A percentile compares a stretch with the other conserved stretches of the same genome.
Evolutionary conservation across 192 early-diverging fungal genomes (phyloP).

Genomic region (Coemansia sp.): DNA sequence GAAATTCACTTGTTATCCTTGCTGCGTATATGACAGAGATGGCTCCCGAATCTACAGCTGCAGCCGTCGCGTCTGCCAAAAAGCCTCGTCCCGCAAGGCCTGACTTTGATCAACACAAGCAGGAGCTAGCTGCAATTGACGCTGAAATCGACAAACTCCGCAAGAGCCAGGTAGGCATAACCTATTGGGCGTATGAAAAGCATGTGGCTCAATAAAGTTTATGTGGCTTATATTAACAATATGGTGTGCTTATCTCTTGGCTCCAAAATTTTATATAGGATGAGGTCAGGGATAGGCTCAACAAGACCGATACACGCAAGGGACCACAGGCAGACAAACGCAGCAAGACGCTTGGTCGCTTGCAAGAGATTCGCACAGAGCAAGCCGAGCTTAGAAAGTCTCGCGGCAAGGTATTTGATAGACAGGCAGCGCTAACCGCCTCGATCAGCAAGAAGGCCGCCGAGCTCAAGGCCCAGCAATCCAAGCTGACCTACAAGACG

Average conservation of each 20-base stretch:
- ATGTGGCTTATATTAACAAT: neutral
- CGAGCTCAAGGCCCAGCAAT: constrained; percentile 72
- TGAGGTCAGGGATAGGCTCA: constrained; percentile 59
- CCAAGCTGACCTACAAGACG: constrained; percentile 79
- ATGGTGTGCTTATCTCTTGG: neutral
- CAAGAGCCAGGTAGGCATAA: constrained; percentile 56
- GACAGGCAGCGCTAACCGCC: constrained; percentile 69
- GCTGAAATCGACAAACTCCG: constrained; percentile 60
- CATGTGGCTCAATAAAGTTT: neutral
- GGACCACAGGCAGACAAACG: constrained; percentile 58
- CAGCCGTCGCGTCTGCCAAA: constrained; percentile 14
- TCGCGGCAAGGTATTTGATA: constrained; percentile 71
- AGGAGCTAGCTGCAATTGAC: constrained; percentile 58
- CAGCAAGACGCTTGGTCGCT: constrained; percentile 62
- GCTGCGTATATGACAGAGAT: constrained; percentile 17
- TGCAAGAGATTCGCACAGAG: constrained; percentile 71
- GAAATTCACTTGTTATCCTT: neutral
- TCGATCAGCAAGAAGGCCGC: constrained; percentile 80
- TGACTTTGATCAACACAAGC: constrained; percentile 56
- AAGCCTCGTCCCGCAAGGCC: constrained; percentile 52
- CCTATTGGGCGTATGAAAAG: neutral
- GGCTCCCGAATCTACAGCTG: constrained; percentile 36
- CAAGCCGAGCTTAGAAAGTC: constrained; percentile 69
- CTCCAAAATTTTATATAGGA: constrained; percentile 46
- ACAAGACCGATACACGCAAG: constrained; percentile 60